These are phyloP conservation scores for Blastobotrys terrestris DNA, from an alignment of 805 yeast genomes.

Conservation along the genomic window DNA sequence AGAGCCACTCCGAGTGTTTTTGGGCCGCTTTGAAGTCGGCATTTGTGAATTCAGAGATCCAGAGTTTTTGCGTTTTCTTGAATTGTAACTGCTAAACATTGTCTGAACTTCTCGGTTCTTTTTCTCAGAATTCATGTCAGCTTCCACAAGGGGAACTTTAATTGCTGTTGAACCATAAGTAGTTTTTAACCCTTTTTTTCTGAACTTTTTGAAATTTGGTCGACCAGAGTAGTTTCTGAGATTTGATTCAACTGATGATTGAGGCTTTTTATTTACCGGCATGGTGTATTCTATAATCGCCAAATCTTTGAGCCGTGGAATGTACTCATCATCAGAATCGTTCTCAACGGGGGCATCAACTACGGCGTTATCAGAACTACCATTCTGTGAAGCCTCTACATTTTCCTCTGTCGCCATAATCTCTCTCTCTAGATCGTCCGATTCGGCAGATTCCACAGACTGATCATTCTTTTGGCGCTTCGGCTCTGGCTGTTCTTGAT, in stretches of 20 bases:
- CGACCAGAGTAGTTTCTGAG: conserved; percentile 5
- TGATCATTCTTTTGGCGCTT: not conserved
- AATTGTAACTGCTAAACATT: not conserved
- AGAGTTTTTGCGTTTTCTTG: not conserved
- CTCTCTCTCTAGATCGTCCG: not conserved
- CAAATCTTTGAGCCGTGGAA: conserved; percentile 3
- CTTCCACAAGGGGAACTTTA: not conserved
- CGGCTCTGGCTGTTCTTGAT: not conserved
- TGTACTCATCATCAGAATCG: not conserved
- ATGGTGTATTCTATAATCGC: conserved; percentile 15
- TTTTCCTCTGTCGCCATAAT: not conserved
- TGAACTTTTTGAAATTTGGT: conserved; percentile 20
- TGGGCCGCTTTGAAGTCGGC: not conserved
- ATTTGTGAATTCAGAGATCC: not conserved
- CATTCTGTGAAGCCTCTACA: not conserved
- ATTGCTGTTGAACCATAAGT: not conserved
- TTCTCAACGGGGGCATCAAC: not conserved
- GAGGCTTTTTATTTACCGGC: conserved; percentile 2
- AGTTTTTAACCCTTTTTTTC: not conserved
- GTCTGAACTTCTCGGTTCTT: not conserved
- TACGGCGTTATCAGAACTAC: not conserved
- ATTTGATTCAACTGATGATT: not conserved
- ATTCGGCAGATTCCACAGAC: not conserved
- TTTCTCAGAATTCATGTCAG: not conserved
- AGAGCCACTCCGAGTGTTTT: not conserved